Evolutionary conservation across 352 stramenopile genomes (phyloP).

Genomic region (Phytophthora meadii): DNA sequence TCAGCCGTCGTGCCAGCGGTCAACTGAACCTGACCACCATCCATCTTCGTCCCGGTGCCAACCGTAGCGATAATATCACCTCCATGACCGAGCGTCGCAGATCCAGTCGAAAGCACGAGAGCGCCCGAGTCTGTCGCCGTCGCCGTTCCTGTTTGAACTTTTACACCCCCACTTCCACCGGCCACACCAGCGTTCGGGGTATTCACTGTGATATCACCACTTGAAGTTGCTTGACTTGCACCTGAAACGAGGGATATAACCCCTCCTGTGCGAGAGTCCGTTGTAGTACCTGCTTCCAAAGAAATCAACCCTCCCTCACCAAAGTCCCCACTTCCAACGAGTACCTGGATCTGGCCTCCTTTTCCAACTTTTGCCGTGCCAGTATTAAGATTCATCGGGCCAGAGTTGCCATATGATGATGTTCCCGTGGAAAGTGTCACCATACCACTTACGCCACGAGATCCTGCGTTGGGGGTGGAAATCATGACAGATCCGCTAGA

Average conservation of each 20-base stretch:
- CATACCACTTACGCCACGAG: slow-evolving; percentile 57
- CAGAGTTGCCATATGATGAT: slow-evolving; percentile 64
- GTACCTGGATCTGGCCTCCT: slow-evolving; percentile 58
- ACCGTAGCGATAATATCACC: slow-evolving; percentile 60
- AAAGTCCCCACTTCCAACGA: slow-evolving; percentile 74
- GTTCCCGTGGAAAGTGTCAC: slow-evolving; percentile 47
- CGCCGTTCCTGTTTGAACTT: slow-evolving; percentile 64
- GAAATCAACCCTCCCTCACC: slow-evolving; percentile 84
- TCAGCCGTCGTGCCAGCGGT: slow-evolving; percentile 69
- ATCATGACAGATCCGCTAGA: slow-evolving; percentile 63
- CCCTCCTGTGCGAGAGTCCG: slow-evolving; percentile 72
- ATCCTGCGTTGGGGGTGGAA: slow-evolving; percentile 53
- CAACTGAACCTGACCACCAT: slow-evolving; percentile 73
- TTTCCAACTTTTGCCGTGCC: slow-evolving; percentile 56
- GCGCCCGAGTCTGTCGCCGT: slow-evolving; percentile 62
- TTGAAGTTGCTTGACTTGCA: slow-evolving; percentile 67
- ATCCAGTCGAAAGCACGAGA: slow-evolving; percentile 58
- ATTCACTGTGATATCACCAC: slow-evolving; percentile 69
- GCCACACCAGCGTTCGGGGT: slow-evolving; percentile 64
- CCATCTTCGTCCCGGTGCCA: slow-evolving; percentile 57
- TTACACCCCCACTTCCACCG: slow-evolving; percentile 65
- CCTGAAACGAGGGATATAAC: slow-evolving; percentile 63
- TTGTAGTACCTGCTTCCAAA: slow-evolving; percentile 75
- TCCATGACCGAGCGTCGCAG: slow-evolving; percentile 66
- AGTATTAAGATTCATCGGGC: slow-evolving; percentile 58